These are phyloP conservation scores for Sungouiozyma intestinalis DNA, from an alignment of 805 yeast species.

Conservation along the genomic window DNA sequence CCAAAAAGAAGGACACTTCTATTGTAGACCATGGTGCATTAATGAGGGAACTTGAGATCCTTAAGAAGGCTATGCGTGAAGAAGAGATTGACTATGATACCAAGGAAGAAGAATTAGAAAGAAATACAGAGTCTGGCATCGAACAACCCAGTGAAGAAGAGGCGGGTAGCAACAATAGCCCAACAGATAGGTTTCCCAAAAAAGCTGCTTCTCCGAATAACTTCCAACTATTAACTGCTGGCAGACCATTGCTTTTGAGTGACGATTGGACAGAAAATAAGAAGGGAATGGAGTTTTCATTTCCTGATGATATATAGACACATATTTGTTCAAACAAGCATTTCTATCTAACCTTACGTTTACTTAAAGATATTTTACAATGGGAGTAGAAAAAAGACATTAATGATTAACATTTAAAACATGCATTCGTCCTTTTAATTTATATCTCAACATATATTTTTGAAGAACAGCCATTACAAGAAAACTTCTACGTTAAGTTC, in stretches of 20 bases:
- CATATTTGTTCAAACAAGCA: background rate
- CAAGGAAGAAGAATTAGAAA: background rate
- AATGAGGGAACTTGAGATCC: conserved; percentile 17
- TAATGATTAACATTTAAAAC: background rate
- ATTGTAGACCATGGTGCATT: conserved; percentile 24
- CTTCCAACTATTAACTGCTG: conserved; percentile 24
- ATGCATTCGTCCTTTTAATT: background rate
- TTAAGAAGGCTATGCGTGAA: conserved; percentile 20
- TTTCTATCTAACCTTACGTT: background rate
- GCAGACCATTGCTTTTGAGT: conserved; percentile 23
- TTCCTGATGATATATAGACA: conserved; percentile 24
- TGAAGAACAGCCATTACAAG: conserved; percentile 33
- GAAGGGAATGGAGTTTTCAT: conserved; percentile 16
- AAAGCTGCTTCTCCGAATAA: conserved; percentile 8
- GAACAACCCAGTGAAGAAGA: background rate
- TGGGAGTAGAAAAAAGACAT: background rate
- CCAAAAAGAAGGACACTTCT: conserved; percentile 17
- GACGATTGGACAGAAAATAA: conserved; percentile 17
- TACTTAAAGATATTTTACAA: background rate
- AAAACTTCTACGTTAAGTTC: conserved; percentile 87
- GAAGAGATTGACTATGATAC: conserved; percentile 3
- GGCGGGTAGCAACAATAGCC: background rate
- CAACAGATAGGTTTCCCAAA: conserved; percentile 3
- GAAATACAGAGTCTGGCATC: background rate
- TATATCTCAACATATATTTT: background rate